Evolutionary conservation across 208 protist genomes (phyloP).

Genomic region (Herpetomonas samuelpessoai): DNA sequence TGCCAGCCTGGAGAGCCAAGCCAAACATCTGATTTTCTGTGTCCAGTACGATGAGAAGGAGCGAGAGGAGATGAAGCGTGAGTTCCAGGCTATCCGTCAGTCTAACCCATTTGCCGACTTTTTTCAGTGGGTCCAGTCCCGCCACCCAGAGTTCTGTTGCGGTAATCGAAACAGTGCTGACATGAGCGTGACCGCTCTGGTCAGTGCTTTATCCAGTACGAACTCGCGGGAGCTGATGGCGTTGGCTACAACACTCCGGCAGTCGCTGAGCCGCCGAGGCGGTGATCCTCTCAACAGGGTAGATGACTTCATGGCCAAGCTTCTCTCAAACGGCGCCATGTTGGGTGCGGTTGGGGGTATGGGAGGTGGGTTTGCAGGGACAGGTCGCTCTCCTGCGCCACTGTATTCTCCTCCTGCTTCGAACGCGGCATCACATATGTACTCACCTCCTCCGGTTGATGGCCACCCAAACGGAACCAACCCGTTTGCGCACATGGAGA

Average conservation of each 20-base stretch:
- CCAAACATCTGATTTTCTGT: conserved; percentile 42
- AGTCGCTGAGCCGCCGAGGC: conserved; percentile 15
- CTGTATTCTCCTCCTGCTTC: not conserved
- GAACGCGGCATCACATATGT: too few species aligned
- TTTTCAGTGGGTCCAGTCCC: conserved; percentile 37
- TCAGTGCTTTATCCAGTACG: conserved; percentile 19
- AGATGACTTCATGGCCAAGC: conserved; percentile 44
- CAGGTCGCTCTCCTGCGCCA: conserved; percentile 4
- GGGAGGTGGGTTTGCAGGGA: not conserved
- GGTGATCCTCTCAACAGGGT: conserved; percentile 19
- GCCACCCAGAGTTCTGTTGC: conserved; percentile 34
- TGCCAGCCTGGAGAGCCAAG: conserved; percentile 34
- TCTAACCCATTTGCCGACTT: conserved; percentile 44
- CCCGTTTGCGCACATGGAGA: too few species aligned
- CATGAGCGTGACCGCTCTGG: conserved; percentile 17
- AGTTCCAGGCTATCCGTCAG: conserved; percentile 32
- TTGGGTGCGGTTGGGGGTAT: not conserved
- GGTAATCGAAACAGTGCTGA: conserved; percentile 28
- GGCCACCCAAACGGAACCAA: too few species aligned
- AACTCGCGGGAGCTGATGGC: conserved; percentile 22
- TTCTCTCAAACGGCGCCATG: conserved; percentile 6
- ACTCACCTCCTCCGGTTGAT: too few species aligned
- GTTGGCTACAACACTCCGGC: conserved; percentile 28
- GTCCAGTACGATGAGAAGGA: conserved; percentile 41
- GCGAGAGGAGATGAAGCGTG: conserved; percentile 26